Evolutionary conservation across 805 yeast species (phyloP), one percentile per base, ranked within the genome.

Genomic region (Geotrichum ghanense): DNA sequence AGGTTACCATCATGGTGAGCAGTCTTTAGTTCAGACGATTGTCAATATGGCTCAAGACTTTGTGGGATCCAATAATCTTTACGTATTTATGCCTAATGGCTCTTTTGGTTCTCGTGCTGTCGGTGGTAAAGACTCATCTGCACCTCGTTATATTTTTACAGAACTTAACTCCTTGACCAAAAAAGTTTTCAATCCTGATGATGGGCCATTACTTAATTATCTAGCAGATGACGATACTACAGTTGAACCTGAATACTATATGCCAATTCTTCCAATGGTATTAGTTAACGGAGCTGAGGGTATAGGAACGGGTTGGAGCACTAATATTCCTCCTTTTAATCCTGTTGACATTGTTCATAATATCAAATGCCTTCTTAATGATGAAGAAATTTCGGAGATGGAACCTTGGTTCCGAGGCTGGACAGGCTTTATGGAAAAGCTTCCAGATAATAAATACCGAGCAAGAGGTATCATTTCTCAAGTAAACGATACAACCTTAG

Each of bases 51-150:
- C 98, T 1, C 98, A 92, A 63, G 88, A 87, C 63, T 92, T 85
- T 60, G 82, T 90, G 43, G 98, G 98, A 9, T 73, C 95, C 5
- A 92, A 92, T 59, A 92, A 92, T 59, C 67, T 92, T 55, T 83
- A 92, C 62, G 59, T 87, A 45, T 69, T 92, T 56, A 74, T 78
- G 61, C 98, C 98, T 42, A 84, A 83, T 62, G 98, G 98, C 72
- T 81, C 87, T 26, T 92, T 92, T 62, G 98, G 98, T 74, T 81
- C 96, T 1, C 79, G 98, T 67, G 89, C 92, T 22, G 74, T 86
- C 22, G 98, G 98, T 65, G 98, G 98, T 70, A 92, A 92, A 63
- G 98, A 92, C 70, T 92, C 89, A 14, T 84, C 97, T n/a, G 97
- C 97, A 22, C 81, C 96, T 42, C 89, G 98, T 75, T 92, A 92